These are phyloP conservation scores for Arthroderma uncinatum DNA, from an alignment of 2,329 filamentous ascomycete species.

Conservation along the genomic window DNA sequence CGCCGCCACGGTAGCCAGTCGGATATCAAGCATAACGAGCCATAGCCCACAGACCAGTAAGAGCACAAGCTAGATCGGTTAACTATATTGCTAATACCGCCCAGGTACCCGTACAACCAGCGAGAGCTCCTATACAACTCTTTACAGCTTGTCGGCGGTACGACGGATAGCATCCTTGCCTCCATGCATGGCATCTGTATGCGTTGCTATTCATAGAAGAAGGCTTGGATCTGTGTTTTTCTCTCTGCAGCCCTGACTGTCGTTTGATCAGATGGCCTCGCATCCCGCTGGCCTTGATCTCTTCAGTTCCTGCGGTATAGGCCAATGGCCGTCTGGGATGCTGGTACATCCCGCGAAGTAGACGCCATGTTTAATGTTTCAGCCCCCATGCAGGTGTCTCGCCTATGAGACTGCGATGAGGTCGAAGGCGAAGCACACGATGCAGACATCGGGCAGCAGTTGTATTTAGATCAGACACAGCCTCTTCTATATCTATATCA, in stretches of 20 bases:
- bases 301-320: no score
- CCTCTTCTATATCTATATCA: no score
- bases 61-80: no score
- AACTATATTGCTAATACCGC: neutral
- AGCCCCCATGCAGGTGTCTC: neutral
- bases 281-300: no score
- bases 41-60: no score
- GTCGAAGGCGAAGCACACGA: neutral
- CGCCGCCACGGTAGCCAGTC: no score
- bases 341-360: neutral
- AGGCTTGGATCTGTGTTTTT: neutral
- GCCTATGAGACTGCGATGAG: neutral
- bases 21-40: no score
- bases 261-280: no score
- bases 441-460: neutral
- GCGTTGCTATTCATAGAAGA: neutral
- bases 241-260: neutral
- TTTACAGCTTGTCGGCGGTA: no score
- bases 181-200: neutral
- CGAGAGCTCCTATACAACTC: no score
- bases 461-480: neutral
- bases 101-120: neutral
- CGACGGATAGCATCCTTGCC: neutral
- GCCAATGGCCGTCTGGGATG: no score
- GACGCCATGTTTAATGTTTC: neutral